Conservation (phyloP, 305 asterid species). For the Fraxinus sp. region DNA sequence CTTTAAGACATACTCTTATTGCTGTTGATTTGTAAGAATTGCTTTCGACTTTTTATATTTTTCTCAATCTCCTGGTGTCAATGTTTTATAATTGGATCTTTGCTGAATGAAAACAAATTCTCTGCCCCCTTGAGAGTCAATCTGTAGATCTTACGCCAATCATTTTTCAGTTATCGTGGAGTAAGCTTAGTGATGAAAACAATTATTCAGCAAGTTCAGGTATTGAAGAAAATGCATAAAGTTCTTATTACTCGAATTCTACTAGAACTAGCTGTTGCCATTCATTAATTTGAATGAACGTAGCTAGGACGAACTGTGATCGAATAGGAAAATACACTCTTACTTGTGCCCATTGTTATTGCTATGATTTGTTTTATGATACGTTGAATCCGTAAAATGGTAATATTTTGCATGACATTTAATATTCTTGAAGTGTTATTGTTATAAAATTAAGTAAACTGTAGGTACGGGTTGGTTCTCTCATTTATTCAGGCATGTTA, state of each 20-base stretch:
- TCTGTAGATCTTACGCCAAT: neutral
- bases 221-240: neutral
- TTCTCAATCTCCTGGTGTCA: neutral
- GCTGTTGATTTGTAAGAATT: neutral
- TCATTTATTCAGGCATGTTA: slow-evolving; percentile 26
- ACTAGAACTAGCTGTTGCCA: neutral
- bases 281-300: neutral
- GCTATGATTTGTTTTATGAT: neutral
- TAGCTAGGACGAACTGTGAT: neutral
- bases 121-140: neutral
- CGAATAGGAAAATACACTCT: neutral
- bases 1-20: neutral
- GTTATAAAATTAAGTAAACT: neutral
- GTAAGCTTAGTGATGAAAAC: neutral
- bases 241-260: neutral
- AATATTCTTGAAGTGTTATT: neutral
- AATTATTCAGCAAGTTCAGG: neutral
- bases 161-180: neutral
- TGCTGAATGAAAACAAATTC: neutral
- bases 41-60: neutral
- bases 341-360: neutral
- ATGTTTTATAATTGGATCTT: neutral
- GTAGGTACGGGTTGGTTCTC: neutral
- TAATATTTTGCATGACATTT: neutral
- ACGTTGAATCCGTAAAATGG: neutral